These are phyloP conservation scores for Ogataea nitratoaversa DNA, from an alignment of 805 yeast species.

Conservation along the genomic window DNA sequence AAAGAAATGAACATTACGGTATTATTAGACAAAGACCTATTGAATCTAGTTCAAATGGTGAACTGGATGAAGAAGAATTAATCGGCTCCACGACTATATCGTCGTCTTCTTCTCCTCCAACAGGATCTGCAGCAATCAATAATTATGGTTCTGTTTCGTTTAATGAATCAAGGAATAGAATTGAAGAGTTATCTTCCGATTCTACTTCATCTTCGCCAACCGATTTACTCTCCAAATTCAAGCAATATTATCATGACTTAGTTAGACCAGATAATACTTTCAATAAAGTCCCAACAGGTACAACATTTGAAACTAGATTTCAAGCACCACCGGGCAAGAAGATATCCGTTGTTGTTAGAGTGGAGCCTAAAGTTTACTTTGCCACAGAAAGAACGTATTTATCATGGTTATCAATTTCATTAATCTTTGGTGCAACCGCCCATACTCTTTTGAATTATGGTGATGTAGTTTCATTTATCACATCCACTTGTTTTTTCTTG, in stretches of 20 bases:
- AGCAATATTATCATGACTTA: constrained; percentile 11
- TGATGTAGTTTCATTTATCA: constrained; percentile 64
- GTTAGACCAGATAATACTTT: constrained; percentile 42
- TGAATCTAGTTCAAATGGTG: constrained; percentile 45
- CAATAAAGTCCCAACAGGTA: constrained; percentile 59
- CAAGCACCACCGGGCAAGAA: constrained; percentile 84
- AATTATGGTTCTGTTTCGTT: constrained; percentile 30
- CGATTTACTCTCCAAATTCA: constrained; percentile 11
- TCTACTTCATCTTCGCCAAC: too few species aligned
- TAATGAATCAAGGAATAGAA: constrained; percentile 25
- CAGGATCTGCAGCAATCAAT: constrained; percentile 27
- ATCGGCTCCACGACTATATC: too few species aligned
- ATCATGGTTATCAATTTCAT: constrained; percentile 89
- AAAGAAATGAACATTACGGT: constrained; percentile 53
- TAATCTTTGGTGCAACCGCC: constrained; percentile 85
- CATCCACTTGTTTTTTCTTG: constrained; percentile 81
- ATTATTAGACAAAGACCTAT: constrained; percentile 45
- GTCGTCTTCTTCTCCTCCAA: too few species aligned
- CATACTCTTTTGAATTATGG: constrained; percentile 85
- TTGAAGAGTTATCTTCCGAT: constrained; percentile 25
- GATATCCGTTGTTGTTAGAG: constrained; percentile 89
- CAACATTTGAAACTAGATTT: constrained; percentile 53
- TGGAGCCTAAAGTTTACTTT: constrained; percentile 98
- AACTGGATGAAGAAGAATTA: constrained; percentile 67
- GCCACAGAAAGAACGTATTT: constrained; percentile 95